Conservation (phyloP, 164 flowering plant species). For the Litsea cubeba region DNA sequence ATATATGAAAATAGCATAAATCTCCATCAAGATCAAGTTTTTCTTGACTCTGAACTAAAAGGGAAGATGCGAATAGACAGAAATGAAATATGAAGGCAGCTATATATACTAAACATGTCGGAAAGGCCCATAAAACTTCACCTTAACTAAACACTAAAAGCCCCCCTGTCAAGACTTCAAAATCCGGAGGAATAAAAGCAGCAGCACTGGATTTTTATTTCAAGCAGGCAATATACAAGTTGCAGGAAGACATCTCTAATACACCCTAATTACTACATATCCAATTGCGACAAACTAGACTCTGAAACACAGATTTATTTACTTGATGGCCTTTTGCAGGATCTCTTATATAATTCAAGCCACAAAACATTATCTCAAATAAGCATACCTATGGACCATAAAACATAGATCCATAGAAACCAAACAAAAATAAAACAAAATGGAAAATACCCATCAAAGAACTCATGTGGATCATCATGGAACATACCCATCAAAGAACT, state of each 20-base stretch:
- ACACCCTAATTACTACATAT: background rate
- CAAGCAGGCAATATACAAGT: background rate
- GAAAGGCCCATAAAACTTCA: background rate
- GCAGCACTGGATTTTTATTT: background rate
- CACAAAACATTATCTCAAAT: background rate
- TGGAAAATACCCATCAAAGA: background rate
- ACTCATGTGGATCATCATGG: background rate
- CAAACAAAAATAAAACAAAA: background rate
- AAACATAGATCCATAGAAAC: constrained; percentile 8
- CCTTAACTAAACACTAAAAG: background rate
- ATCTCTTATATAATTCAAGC: background rate
- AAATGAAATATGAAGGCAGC: background rate
- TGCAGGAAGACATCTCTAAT: background rate
- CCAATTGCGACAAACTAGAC: background rate
- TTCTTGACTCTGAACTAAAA: background rate
- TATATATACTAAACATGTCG: background rate
- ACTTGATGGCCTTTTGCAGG: background rate
- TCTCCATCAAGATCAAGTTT: background rate
- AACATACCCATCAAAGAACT: background rate
- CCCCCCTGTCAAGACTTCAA: background rate
- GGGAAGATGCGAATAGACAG: too few species aligned
- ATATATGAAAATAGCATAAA: background rate
- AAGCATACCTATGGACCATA: background rate
- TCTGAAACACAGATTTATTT: background rate
- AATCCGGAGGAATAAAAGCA: background rate